These are phyloP conservation scores for Musa acuminata DNA, from an alignment of 176 grass and related monocot genomes.

Conservation along the genomic window DNA sequence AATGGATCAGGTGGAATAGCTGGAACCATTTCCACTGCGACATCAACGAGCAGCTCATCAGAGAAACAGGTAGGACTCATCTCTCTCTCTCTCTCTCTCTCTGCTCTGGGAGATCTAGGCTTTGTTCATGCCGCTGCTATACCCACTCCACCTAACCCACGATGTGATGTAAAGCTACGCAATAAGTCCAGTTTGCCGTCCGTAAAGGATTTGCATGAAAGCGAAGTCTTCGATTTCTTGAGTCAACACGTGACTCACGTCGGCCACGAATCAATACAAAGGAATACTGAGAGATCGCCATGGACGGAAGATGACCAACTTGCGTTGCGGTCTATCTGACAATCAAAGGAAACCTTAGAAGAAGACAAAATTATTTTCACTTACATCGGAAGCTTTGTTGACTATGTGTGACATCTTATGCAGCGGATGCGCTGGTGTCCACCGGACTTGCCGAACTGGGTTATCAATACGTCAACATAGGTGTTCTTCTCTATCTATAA, in stretches of 20 bases:
- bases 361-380: background rate
- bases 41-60: constrained; percentile 60
- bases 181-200: too few relatives aligned
- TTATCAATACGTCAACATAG: constrained; percentile 78
- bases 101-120: background rate
- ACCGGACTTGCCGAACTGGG: constrained; percentile 69
- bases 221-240: constrained; percentile 21
- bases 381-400: background rate
- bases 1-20: constrained; percentile 70
- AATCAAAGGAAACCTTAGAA: background rate
- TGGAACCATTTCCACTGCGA: constrained; percentile 81
- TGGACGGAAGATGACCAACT: background rate
- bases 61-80: constrained; percentile 45
- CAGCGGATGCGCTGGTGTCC: constrained; percentile 79
- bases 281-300: too few relatives aligned
- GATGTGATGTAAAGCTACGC: background rate
- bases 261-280: too few relatives aligned
- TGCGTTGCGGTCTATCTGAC: background rate
- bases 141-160: constrained; percentile 7
- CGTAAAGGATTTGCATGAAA: constrained; percentile 9
- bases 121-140: constrained; percentile 1
- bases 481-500: constrained; percentile 14
- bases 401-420: constrained; percentile 9
- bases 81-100: too few relatives aligned
- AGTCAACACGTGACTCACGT: background rate